A percentile compares a stretch with the other conserved stretches of the same genome.
Conservation (phyloP, 75 land plant species). For the Pinus tabuliformis region DNA sequence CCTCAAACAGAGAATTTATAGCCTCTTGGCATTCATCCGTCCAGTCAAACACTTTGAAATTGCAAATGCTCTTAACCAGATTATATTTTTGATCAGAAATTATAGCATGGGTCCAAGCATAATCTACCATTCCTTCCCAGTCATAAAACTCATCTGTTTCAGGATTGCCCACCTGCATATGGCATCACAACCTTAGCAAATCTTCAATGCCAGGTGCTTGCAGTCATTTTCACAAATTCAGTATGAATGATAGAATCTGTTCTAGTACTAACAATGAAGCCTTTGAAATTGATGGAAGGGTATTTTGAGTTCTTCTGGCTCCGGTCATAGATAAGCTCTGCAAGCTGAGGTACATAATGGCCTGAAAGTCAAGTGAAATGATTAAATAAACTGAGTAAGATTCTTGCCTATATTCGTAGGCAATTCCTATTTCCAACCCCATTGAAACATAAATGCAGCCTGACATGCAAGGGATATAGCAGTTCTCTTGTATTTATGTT, state of each 20-base stretch:
- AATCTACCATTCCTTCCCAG: conserved; percentile 47
- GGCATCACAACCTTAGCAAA: too few species aligned
- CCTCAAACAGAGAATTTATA: conserved; percentile 16
- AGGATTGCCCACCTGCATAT: conserved; percentile 65
- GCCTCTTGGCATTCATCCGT: conserved; percentile 16
- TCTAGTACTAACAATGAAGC: conserved; percentile 58
- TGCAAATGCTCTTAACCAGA: conserved; percentile 39
- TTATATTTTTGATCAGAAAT: conserved; percentile 47
- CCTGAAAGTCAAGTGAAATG: conserved; percentile 26
- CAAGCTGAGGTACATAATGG: conserved; percentile 74
- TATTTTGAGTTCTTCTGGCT: conserved; percentile 29
- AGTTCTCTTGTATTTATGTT: too few species aligned
- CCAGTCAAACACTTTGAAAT: conserved; percentile 25
- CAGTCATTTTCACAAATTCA: too few species aligned
- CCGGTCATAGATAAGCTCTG: conserved; percentile 51
- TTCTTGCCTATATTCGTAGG: too few species aligned
- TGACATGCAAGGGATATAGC: too few species aligned
- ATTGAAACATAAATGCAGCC: too few species aligned
- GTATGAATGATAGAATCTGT: too few species aligned
- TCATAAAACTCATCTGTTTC: conserved; percentile 44
- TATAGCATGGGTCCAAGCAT: conserved; percentile 63
- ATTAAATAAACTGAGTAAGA: too few species aligned
- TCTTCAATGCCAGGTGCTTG: too few species aligned
- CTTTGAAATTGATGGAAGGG: conserved; percentile 58
- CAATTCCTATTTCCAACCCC: too few species aligned